phyloP scores from a whole-genome alignment of 495 filamentous ascomycete genomes.

The Penicillium angulare region DNA sequence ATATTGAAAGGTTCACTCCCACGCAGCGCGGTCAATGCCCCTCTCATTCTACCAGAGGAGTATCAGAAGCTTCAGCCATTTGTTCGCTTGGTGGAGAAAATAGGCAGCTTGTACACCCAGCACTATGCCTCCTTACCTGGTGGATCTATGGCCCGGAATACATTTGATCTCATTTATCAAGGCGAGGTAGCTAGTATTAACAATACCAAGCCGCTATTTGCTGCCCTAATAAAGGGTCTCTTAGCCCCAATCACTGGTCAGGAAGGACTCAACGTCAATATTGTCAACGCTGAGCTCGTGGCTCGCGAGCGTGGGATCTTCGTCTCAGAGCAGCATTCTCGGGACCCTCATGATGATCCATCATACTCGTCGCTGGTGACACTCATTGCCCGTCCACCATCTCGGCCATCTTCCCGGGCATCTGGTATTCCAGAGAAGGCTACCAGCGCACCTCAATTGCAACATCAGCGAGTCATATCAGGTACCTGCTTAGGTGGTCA shows the following conservation, averaged over 20 bases:
- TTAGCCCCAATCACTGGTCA: slow-evolving; percentile 55
- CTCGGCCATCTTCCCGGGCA: slow-evolving; percentile 21
- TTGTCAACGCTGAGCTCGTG: slow-evolving; percentile 69
- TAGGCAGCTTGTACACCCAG: slow-evolving; percentile 69
- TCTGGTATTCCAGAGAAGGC: slow-evolving; percentile 4
- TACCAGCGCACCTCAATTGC: not conserved
- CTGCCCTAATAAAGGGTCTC: slow-evolving; percentile 67
- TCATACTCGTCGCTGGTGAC: slow-evolving; percentile 62
- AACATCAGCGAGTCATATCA: slow-evolving; percentile 56
- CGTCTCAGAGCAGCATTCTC: slow-evolving; percentile 61
- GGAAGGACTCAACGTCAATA: slow-evolving; percentile 65
- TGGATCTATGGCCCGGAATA: slow-evolving; percentile 43
- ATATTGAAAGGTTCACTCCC: slow-evolving; percentile 65
- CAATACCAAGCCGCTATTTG: slow-evolving; percentile 68
- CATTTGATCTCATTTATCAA: slow-evolving; percentile 68
- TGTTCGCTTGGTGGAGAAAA: slow-evolving; percentile 64
- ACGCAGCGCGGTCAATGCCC: slow-evolving; percentile 69
- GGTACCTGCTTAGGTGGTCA: slow-evolving; percentile 60
- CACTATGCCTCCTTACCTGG: slow-evolving; percentile 49
- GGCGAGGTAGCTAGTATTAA: slow-evolving; percentile 59
- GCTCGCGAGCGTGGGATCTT: slow-evolving; percentile 67
- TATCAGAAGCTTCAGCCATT: slow-evolving; percentile 68
- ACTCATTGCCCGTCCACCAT: slow-evolving; percentile 43
- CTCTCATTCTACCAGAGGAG: slow-evolving; percentile 70
- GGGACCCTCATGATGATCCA: slow-evolving; percentile 46